Evolutionary conservation across 768 basidiomycete genomes (phyloP).

Genomic region (Dioszegia aurantiaca): DNA sequence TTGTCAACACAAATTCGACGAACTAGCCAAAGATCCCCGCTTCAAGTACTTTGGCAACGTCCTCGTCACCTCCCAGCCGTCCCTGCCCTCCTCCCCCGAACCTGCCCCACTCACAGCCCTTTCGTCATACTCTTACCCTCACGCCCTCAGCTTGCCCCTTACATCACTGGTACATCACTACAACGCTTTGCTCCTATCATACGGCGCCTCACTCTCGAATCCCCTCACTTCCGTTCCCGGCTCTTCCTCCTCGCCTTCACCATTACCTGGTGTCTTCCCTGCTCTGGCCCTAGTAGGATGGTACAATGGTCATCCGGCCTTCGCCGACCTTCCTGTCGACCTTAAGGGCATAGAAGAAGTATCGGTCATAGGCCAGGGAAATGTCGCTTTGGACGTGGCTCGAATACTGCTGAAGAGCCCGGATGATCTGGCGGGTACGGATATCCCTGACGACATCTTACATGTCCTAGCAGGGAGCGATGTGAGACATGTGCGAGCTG

Average conservation of each 20-base stretch:
- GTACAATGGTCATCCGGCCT: constrained; percentile 89
- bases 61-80: constrained; percentile 39
- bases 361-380: constrained; percentile 87
- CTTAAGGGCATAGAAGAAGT: constrained; percentile 62
- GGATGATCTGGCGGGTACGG: constrained; percentile 62
- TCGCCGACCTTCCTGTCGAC: constrained; percentile 65
- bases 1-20: constrained; percentile 92
- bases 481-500: constrained; percentile 74
- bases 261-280: constrained; percentile 59
- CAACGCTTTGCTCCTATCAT: constrained; percentile 79
- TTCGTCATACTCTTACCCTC: constrained; percentile 56
- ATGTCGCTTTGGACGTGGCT: constrained; percentile 89
- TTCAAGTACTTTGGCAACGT: constrained; percentile 92
- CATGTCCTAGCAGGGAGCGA: constrained; percentile 62
- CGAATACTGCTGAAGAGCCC: constrained; percentile 78
- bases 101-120: constrained; percentile 23
- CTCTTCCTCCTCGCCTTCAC: constrained; percentile 55
- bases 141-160: constrained; percentile 63
- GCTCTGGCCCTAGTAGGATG: constrained; percentile 86
- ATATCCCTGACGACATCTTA: constrained; percentile 73
- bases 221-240: constrained; percentile 58
- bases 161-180: constrained; percentile 67
- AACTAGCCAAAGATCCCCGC: constrained; percentile 70
- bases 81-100: constrained; percentile 19
- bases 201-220: constrained; percentile 69